These are phyloP conservation scores for Hansenula sp. DNA, from an alignment of 1,139 yeast species.

Conservation along the genomic window DNA sequence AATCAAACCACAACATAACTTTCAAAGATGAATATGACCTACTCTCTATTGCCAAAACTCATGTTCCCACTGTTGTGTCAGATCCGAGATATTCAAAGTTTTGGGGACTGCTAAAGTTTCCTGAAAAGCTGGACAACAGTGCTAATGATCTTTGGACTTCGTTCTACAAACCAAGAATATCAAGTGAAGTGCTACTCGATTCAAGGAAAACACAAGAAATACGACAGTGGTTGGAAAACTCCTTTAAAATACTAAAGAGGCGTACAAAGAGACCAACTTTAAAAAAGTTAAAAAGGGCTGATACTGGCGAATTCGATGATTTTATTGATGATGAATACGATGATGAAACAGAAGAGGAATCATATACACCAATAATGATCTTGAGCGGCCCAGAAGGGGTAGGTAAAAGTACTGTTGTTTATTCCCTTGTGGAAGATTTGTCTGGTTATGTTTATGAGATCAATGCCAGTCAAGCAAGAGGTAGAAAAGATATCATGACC, in stretches of 20 bases:
- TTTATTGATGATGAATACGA: constrained; percentile 40
- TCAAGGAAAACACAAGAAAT: constrained; percentile 25
- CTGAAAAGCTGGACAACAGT: neutral
- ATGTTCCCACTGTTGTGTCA: constrained; percentile 14
- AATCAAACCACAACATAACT: no score
- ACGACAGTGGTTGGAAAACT: constrained; percentile 42
- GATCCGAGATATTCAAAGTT: constrained; percentile 25
- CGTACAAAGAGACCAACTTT: constrained; percentile 30
- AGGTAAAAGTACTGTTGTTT: constrained; percentile 76
- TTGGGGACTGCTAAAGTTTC: constrained; percentile 17
- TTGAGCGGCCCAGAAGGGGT: constrained; percentile 69
- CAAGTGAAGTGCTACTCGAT: constrained; percentile 36
- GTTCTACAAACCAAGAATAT: constrained; percentile 36
- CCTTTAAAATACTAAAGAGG: constrained; percentile 42
- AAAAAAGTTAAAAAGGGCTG: constrained; percentile 21
- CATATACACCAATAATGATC: constrained; percentile 59
- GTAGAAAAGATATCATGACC: constrained; percentile 64
- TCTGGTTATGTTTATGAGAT: constrained; percentile 79
- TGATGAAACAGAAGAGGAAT: constrained; percentile 27
- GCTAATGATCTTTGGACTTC: constrained; percentile 36
- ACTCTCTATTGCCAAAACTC: constrained; percentile 5
- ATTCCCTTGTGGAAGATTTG: constrained; percentile 61
- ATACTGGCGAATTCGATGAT: constrained; percentile 30
- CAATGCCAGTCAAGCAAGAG: constrained; percentile 67
- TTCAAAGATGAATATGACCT: neutral